Conservation (phyloP, 1,284 basidiomycete genomes). For the Sporisorium reilianum region DNA sequence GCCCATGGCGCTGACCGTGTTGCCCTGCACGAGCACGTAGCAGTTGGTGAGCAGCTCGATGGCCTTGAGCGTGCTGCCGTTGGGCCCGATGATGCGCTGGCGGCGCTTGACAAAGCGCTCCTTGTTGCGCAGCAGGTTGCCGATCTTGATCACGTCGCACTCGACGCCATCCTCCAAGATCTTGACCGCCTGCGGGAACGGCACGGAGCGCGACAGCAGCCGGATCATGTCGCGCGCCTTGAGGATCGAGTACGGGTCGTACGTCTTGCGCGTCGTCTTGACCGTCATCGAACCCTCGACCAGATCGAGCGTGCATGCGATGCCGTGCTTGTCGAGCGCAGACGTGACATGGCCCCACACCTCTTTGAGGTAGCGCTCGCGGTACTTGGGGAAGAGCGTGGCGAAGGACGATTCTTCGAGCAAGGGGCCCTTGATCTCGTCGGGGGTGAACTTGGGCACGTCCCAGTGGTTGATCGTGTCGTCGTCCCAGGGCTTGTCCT, state of each 20-base stretch:
- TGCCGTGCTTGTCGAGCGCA: conserved; percentile 83
- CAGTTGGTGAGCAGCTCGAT: conserved; percentile 97
- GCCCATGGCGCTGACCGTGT: conserved; percentile 97
- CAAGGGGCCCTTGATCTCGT: conserved; percentile 82
- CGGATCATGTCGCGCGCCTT: conserved; percentile 97
- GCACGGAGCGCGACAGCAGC: conserved; percentile 90
- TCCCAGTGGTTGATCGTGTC: conserved; percentile 99
- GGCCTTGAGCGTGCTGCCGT: conserved; percentile 97
- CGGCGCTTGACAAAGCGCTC: conserved; percentile 96
- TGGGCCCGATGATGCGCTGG: conserved; percentile 95
- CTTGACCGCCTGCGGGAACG: conserved; percentile 84
- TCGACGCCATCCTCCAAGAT: conserved; percentile 90
- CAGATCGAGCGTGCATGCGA: conserved; percentile 91
- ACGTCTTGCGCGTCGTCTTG: conserved; percentile 94
- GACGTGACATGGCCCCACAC: conserved; percentile 94
- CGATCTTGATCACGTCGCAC: conserved; percentile 98
- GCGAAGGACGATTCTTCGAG: conserved; percentile 97
- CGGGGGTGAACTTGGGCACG: conserved; percentile 78
- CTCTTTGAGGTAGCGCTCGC: conserved; percentile 94
- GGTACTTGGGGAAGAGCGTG: conserved; percentile 97
- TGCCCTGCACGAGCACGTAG: conserved; percentile 98
- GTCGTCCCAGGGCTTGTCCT: conserved; percentile 82
- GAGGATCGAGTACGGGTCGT: conserved; percentile 93
- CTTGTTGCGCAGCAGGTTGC: conserved; percentile 92
- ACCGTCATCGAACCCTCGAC: conserved; percentile 98